Percentiles rank a stretch among this genome's conserved stretches.
Conservation (phyloP, 768 basidiomycete genomes). For the Wakefieldia striispora region DNA sequence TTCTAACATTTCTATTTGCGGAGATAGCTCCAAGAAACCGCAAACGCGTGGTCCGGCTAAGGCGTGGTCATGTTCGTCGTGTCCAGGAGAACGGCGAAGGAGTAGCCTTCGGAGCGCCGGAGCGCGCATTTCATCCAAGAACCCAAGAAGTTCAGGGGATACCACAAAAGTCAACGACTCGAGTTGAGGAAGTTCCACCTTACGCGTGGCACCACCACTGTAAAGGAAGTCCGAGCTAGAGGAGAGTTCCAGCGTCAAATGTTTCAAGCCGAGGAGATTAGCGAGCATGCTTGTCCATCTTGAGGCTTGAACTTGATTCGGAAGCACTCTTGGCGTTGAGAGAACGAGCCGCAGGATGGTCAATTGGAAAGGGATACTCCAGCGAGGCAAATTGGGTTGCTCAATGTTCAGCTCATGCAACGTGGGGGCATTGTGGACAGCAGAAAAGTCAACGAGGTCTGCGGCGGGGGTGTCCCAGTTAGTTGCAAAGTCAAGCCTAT, state of each 20-base stretch:
- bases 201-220: conserved; percentile 9
- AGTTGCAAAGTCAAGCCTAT: conserved; percentile 30
- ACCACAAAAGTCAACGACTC: conserved; percentile 30
- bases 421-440: conserved; percentile 34
- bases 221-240: conserved; percentile 24
- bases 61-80: conserved; percentile 16
- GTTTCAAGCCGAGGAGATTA: conserved; percentile 38
- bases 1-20: conserved; percentile 43
- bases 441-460: conserved; percentile 26
- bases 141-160: conserved; percentile 28
- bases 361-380: conserved; percentile 34
- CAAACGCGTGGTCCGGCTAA: conserved; percentile 28
- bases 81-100: conserved; percentile 35
- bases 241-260: conserved; percentile 41
- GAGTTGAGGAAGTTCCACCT: conserved; percentile 24
- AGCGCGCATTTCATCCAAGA: conserved; percentile 30
- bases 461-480: conserved; percentile 27
- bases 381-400: conserved; percentile 36
- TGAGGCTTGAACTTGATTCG: conserved; percentile 23
- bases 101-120: conserved; percentile 39
- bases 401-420: conserved; percentile 34
- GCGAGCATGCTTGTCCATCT: conserved; percentile 34
- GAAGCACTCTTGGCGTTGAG: conserved; percentile 15
- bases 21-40: conserved; percentile 29
- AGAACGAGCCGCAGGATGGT: conserved; percentile 36